Percentiles rank a stretch among this genome's conserved stretches.
Evolutionary conservation across 2,329 filamentous ascomycete genomes (phyloP).

Genomic region (Xylaria sp.): DNA sequence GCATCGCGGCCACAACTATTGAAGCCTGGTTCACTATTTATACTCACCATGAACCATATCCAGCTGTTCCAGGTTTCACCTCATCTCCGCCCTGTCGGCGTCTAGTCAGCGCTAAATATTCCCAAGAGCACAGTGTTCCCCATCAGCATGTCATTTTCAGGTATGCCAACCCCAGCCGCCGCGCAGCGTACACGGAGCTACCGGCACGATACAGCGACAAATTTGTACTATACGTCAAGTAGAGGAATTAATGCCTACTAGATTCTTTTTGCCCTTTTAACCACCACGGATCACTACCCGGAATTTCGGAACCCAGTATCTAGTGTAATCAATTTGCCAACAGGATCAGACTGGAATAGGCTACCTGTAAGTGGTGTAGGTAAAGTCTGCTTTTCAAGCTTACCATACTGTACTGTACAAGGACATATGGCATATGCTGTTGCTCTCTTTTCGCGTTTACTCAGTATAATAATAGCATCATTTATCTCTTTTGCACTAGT

Average conservation of each 20-base stretch:
- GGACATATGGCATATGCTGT: background rate
- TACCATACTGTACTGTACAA: background rate
- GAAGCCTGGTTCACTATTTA: conserved; percentile 14
- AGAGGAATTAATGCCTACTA: conserved; percentile 6
- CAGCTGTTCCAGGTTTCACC: conserved; percentile 6
- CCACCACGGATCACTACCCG: background rate
- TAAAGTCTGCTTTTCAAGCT: background rate
- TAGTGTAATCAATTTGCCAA: conserved; percentile 8
- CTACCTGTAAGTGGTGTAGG: background rate
- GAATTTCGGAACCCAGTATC: conserved; percentile 13
- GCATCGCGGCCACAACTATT: conserved; percentile 8
- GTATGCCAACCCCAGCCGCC: conserved; percentile 1
- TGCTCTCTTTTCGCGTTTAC: background rate
- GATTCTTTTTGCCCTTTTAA: conserved; percentile 6
- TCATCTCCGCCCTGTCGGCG: conserved; percentile 21
- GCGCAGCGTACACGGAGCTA: conserved; percentile 6
- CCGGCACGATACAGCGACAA: conserved; percentile 1
- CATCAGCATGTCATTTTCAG: conserved; percentile 8
- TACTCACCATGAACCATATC: conserved; percentile 8
- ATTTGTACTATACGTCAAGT: background rate
- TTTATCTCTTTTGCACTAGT: background rate
- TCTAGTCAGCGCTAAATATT: conserved; percentile 15
- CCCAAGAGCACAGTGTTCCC: conserved; percentile 19
- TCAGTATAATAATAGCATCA: background rate
- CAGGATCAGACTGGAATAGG: background rate